Evolutionary conservation across 352 stramenopile species (phyloP).

Genomic region (Globisporangium mamillatum): DNA sequence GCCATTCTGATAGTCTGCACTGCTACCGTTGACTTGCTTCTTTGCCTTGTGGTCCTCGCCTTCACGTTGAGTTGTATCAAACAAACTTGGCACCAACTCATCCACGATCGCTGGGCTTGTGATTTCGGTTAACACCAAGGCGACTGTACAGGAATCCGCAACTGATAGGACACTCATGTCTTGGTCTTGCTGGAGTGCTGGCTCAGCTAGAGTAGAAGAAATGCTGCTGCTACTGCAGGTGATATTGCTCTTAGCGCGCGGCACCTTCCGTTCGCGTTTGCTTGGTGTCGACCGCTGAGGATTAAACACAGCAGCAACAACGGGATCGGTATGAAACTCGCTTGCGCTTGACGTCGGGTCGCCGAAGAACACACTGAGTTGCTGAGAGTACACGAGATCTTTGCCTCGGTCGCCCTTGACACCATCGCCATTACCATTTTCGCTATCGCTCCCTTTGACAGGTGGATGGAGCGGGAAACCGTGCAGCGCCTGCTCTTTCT

Average conservation of each 20-base stretch:
- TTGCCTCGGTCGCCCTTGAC: background rate
- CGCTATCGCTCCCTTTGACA: background rate
- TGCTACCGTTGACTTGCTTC: background rate
- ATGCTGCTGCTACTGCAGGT: background rate
- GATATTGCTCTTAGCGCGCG: background rate
- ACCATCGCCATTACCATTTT: background rate
- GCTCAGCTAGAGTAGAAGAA: background rate
- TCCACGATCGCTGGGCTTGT: constrained; percentile 24
- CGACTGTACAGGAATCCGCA: background rate
- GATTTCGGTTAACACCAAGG: constrained; percentile 13
- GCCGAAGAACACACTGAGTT: background rate
- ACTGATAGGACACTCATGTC: background rate
- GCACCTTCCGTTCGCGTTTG: background rate
- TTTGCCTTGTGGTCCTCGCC: background rate
- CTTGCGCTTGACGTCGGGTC: background rate
- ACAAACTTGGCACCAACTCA: constrained; percentile 19
- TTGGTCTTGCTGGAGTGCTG: background rate
- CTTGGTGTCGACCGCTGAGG: background rate
- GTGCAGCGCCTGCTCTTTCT: constrained; percentile 20
- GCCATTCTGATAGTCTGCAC: background rate
- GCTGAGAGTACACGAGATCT: background rate
- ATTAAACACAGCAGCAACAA: background rate
- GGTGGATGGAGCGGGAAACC: background rate
- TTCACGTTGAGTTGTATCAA: background rate
- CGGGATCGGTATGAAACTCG: background rate